phyloP scores from a whole-genome alignment of 208 protist genomes.

The Trypanosoma vivax region DNA sequence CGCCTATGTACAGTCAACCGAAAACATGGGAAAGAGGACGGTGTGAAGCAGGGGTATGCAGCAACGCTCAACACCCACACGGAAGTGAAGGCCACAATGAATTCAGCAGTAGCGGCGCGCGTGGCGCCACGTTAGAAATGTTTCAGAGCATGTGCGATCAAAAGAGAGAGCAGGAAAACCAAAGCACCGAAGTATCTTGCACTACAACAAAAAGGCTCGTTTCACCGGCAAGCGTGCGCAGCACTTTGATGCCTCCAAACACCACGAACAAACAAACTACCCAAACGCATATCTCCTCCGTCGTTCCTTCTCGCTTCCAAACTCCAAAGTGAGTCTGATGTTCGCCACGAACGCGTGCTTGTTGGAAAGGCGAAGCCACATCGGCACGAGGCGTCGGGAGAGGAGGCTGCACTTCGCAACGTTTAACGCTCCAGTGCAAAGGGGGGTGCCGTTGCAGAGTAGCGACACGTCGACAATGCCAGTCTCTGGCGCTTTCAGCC shows the following conservation, averaged over 20 bases:
- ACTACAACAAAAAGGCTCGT: too few species aligned
- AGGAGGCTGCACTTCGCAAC: conserved; percentile 9
- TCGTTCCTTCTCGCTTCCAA: conserved; percentile 6
- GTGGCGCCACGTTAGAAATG: neutral
- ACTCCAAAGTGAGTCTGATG: conserved; percentile 8
- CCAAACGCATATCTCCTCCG: neutral
- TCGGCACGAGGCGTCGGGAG: neutral
- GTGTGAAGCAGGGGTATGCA: too few species aligned
- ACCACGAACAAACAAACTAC: too few species aligned
- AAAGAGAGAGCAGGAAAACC: conserved; percentile 12
- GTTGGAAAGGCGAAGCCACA: conserved; percentile 5
- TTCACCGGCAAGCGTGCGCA: too few species aligned
- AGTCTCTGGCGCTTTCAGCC: conserved; percentile 7
- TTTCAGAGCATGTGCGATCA: conserved; percentile 9
- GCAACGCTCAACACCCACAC: too few species aligned
- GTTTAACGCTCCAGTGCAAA: neutral
- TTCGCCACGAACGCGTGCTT: conserved; percentile 1
- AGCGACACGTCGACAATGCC: neutral
- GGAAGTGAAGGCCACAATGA: too few species aligned
- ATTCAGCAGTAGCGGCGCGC: conserved; percentile 1
- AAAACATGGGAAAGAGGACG: too few species aligned
- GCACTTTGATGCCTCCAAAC: too few species aligned
- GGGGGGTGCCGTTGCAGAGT: neutral
- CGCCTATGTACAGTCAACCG: too few species aligned
- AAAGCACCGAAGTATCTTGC: conserved; percentile 2